Evolutionary conservation across 2,329 filamentous ascomycete species (phyloP).

Genomic region (Dactylellina haptotyla): DNA sequence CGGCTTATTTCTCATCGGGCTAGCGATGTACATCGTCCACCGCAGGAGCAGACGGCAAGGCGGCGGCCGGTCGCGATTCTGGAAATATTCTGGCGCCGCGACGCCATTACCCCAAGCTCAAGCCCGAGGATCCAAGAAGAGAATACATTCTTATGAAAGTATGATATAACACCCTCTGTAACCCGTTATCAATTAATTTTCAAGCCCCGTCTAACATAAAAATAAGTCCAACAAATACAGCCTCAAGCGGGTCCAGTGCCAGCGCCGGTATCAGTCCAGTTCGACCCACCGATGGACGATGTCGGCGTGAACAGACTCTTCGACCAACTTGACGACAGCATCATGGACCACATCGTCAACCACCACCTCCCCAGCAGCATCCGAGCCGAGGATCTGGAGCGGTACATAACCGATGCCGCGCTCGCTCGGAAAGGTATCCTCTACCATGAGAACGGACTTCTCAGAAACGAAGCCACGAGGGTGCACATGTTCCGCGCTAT

Average conservation of each 20-base stretch:
- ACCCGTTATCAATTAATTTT: no score
- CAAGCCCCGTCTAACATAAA: no score
- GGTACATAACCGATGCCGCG: not conserved
- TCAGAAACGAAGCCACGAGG: slow-evolving; percentile 9
- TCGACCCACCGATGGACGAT: slow-evolving; percentile 27
- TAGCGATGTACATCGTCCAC: not conserved
- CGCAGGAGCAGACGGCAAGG: not conserved
- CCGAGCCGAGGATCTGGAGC: slow-evolving; percentile 6
- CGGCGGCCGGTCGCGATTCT: not conserved
- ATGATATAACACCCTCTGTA: no score
- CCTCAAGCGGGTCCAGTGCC: not conserved
- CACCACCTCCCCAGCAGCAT: slow-evolving; percentile 1
- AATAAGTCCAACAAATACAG: not conserved
- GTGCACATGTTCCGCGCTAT: slow-evolving; percentile 33
- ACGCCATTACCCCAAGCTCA: not conserved
- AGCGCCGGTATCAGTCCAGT: not conserved
- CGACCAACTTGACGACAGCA: slow-evolving; percentile 17
- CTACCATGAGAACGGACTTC: slow-evolving; percentile 6
- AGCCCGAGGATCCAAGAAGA: not conserved
- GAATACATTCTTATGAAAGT: not conserved
- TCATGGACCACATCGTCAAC: slow-evolving; percentile 29
- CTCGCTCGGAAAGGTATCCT: not conserved
- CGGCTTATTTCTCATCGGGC: not conserved
- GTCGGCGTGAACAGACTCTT: slow-evolving; percentile 9
- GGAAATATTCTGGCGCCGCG: not conserved